Evolutionary conservation across 352 stramenopile species (phyloP).

Genomic region (Pythium oligandrum): DNA sequence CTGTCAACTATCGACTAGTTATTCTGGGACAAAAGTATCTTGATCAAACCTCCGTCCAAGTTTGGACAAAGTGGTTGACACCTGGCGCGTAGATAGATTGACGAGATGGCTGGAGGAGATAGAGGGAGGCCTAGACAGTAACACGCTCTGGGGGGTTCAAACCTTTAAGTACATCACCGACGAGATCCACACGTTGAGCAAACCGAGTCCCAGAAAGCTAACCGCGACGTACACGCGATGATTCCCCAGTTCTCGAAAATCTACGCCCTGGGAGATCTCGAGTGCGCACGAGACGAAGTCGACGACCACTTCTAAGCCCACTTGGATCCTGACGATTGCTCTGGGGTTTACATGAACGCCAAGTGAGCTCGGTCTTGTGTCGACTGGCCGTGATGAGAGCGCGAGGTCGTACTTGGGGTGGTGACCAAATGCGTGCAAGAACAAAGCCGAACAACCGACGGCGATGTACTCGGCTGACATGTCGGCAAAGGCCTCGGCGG

Average conservation of each 20-base stretch:
- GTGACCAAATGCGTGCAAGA: constrained; percentile 25
- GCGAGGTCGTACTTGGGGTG: constrained; percentile 20
- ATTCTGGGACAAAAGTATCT: not conserved
- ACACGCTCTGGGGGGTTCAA: not conserved
- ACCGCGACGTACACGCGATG: not conserved
- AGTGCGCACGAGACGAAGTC: not conserved
- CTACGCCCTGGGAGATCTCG: not conserved
- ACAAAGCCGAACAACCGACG: constrained; percentile 25
- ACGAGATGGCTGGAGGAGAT: no score
- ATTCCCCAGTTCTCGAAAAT: not conserved
- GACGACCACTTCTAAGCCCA: not conserved
- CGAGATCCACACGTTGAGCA: not conserved
- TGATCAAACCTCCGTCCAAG: no score
- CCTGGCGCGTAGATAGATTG: no score
- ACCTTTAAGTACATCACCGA: not conserved
- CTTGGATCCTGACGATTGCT: not conserved
- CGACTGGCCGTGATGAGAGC: not conserved
- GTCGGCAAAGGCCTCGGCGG: constrained; percentile 11
- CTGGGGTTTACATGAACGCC: no score
- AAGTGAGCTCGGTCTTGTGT: not conserved
- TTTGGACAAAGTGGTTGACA: no score
- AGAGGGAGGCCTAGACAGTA: no score
- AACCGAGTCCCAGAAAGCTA: not conserved
- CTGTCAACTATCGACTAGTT: not conserved
- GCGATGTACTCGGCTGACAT: constrained; percentile 44